Evolutionary conservation across 2,329 filamentous ascomycete species (phyloP).

Genomic region (Moelleriella libera): DNA sequence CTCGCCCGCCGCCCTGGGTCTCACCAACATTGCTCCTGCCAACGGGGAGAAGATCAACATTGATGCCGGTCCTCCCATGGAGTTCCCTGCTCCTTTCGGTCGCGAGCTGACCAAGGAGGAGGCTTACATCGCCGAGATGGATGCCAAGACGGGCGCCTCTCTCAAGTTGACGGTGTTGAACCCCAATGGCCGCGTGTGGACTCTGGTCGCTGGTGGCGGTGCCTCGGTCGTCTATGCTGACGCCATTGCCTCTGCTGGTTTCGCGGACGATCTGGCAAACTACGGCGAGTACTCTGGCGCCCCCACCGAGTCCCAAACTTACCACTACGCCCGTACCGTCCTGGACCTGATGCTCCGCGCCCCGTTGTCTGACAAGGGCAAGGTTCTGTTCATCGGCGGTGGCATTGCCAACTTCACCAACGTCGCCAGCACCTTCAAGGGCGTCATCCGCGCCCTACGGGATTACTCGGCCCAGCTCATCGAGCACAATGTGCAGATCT

Average conservation of each 20-base stretch:
- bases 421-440: conserved; percentile 98
- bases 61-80: conserved; percentile 94
- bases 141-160: conserved; percentile 97
- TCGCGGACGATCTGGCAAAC: conserved; percentile 93
- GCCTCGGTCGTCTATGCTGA: conserved; percentile 98
- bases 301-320: conserved; percentile 96
- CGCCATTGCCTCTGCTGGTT: conserved; percentile 91
- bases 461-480: conserved; percentile 74
- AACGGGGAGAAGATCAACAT: conserved; percentile 70
- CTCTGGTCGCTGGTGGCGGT: conserved; percentile 96
- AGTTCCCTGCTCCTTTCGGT: conserved; percentile 97
- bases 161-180: conserved; percentile 97
- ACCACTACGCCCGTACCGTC: conserved; percentile 95
- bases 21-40: conserved; percentile 50
- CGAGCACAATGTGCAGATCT: conserved; percentile 98
- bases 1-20: conserved; percentile 75
- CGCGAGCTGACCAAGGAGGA: conserved; percentile 98
- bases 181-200: conserved; percentile 86
- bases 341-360: conserved; percentile 95
- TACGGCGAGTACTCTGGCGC: conserved; percentile 99
- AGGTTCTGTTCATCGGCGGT: conserved; percentile 98
- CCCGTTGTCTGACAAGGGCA: conserved; percentile 73
- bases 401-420: conserved; percentile 99
- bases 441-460: conserved; percentile 89
- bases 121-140: conserved; percentile 96